These are phyloP conservation scores for Gleditsia sinensis DNA, from an alignment of 306 rosid genomes.

Conservation along the genomic window DNA sequence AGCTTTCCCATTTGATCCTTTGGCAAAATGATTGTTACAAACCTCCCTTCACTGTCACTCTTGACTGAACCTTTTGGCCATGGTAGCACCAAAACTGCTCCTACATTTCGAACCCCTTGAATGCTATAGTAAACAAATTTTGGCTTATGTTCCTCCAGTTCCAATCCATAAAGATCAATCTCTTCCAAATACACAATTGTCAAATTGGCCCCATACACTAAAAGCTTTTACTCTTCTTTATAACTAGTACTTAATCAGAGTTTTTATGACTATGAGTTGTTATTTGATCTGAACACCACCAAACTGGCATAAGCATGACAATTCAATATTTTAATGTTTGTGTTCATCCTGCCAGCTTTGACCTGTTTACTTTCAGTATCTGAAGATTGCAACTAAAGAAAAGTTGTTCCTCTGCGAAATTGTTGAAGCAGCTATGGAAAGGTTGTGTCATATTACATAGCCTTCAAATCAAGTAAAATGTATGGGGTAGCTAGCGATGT, in stretches of 20 bases:
- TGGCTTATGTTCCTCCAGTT: slow-evolving; percentile 53
- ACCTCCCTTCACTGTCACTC: slow-evolving; percentile 44
- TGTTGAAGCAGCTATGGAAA: not conserved
- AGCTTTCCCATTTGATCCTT: slow-evolving; percentile 57
- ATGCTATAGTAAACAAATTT: slow-evolving; percentile 48
- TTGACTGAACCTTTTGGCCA: slow-evolving; percentile 36
- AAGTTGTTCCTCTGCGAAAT: not conserved
- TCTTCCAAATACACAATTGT: slow-evolving; percentile 75
- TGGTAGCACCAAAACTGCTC: slow-evolving; percentile 61
- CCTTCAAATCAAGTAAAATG: not conserved
- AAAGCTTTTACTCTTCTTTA: not conserved
- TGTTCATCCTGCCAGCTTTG: not conserved
- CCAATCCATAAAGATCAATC: slow-evolving; percentile 50
- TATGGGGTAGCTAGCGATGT: not conserved
- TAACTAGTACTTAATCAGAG: not conserved
- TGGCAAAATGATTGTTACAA: slow-evolving; percentile 65
- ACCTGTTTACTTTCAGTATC: not conserved
- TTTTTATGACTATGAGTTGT: too few species aligned
- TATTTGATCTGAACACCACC: not conserved
- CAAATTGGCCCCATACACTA: slow-evolving; percentile 85
- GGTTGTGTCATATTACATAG: not conserved
- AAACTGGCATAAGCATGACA: not conserved
- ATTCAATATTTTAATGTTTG: not conserved
- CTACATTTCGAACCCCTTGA: slow-evolving; percentile 65
- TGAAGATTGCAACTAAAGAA: not conserved